Evolutionary conservation across 2,329 filamentous ascomycete species (phyloP), one percentile per base, ranked within the genome.

Genomic region (Venturia carpophila): DNA sequence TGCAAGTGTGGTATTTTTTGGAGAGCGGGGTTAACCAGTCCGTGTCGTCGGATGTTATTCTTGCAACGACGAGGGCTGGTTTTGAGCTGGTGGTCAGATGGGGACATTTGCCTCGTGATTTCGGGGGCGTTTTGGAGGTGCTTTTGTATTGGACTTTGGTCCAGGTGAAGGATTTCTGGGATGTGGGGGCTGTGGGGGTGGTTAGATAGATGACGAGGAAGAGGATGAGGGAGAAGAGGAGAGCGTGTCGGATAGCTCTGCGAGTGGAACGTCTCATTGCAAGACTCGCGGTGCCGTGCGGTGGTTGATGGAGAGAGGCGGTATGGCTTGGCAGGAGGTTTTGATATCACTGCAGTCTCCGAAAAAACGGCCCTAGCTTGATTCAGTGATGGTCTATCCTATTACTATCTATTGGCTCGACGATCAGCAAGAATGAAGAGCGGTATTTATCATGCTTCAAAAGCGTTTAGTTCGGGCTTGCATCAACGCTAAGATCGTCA

Each of bases 41-140:
- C 1, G 73, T 62, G 63, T 76, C 74, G 6, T 78, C 78, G 64
- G 82, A 79, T 27, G 69, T 67, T 37, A 78, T 73, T 49, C 75
- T 73, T 0, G 79, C 76, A 0, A 82, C 77, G 3, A 82, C 71
- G 24, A 82, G 70, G 1, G 75, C 79, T 3, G 80, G 79, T 67
- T 80, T 81, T 5, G 70, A 69, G 47, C 68, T 71, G 1, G 67
- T 66, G 39, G 70, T 66, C 3, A 82, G 71, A 0, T 76, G 75
- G 1, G 78, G 78, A 69, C 80, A 82, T 63, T 72, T 68, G 37
- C 79, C 80, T 49, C 73, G 74, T 56, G 75, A 64, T n/a, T 27
- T 10, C 11, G 27, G 52, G 76, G 24, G 69, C 5, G 68, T 69
- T n/a, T 70, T 61, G n/a, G 76, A 69, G 11, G 71, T 71, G 4